phyloP scores from a whole-genome alignment of 495 filamentous ascomycete species.

The Ramalina intermedia region DNA sequence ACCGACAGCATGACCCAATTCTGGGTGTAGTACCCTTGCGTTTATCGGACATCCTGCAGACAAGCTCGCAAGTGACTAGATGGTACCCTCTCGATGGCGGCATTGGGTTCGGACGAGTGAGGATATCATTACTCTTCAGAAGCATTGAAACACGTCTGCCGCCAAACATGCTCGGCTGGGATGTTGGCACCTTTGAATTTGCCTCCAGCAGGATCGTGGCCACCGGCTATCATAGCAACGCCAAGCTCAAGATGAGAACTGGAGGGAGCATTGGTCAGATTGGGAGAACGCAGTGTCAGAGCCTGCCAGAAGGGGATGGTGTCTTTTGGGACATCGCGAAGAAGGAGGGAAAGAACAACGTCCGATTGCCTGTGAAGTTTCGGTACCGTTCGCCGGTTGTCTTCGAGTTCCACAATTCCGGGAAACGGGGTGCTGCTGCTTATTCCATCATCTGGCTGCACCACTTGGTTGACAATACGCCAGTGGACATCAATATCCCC shows the following conservation, averaged over 20 bases:
- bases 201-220: constrained; percentile 48
- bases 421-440: constrained; percentile 52
- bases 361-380: constrained; percentile 76
- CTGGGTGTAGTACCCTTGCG: constrained; percentile 82
- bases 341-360: constrained; percentile 34
- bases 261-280: constrained; percentile 71
- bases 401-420: constrained; percentile 63
- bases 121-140: constrained; percentile 79
- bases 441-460: constrained; percentile 80
- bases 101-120: constrained; percentile 70
- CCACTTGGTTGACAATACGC: constrained; percentile 65
- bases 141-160: constrained; percentile 74
- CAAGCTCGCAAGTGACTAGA: constrained; percentile 60
- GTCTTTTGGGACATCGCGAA: constrained; percentile 55
- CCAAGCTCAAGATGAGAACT: constrained; percentile 64
- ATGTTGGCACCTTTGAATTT: constrained; percentile 90
- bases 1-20: constrained; percentile 87
- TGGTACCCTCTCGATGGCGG: constrained; percentile 59
- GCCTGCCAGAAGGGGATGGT: constrained; percentile 41
- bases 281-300: constrained; percentile 37
- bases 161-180: constrained; percentile 71
- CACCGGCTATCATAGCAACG: constrained; percentile 37
- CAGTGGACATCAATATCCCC: constrained; percentile 62
- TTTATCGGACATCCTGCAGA: constrained; percentile 73
- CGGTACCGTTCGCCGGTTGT: constrained; percentile 79